phyloP scores from a whole-genome alignment of 805 yeast genomes.

The Metschnikowia lochheadii region DNA sequence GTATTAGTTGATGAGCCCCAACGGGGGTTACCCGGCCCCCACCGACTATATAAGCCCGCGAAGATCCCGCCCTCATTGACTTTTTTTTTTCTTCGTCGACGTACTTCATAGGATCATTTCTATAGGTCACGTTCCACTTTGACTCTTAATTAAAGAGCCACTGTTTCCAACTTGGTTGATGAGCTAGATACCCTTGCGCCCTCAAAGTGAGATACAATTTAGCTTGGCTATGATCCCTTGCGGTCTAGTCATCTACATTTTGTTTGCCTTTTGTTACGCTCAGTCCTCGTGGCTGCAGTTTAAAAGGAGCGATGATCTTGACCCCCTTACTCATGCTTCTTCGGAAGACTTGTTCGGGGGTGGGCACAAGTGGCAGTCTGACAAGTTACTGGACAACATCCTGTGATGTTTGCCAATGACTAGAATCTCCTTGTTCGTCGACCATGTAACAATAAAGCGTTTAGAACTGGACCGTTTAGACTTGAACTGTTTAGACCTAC shows the following conservation, averaged over 20 bases:
- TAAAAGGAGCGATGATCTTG: constrained; percentile 99
- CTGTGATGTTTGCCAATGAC: constrained; percentile 1
- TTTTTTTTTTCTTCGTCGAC: constrained; percentile 73
- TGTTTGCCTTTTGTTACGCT: constrained; percentile 43
- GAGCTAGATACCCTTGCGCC: constrained; percentile 85
- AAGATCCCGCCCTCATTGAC: constrained; percentile 13
- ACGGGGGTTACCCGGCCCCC: constrained; percentile 11
- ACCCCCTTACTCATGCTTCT: constrained; percentile 81
- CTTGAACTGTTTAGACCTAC: too few relatives aligned
- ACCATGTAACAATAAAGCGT: background rate
- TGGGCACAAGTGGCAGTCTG: constrained; percentile 99
- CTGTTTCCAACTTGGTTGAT: constrained; percentile 99
- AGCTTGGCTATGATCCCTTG: constrained; percentile 86
- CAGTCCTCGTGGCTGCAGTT: constrained; percentile 15
- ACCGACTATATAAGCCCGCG: constrained; percentile 13
- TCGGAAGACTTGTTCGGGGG: constrained; percentile 82
- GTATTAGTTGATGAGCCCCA: background rate
- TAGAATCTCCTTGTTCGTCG: constrained; percentile 5
- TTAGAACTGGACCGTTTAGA: too few relatives aligned
- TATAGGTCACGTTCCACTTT: constrained; percentile 79
- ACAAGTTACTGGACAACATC: constrained; percentile 62
- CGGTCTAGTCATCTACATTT: constrained; percentile 76
- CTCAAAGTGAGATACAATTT: constrained; percentile 75
- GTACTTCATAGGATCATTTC: constrained; percentile 99
- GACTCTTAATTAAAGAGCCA: constrained; percentile 98